A percentile compares a stretch with the other conserved stretches of the same genome.
These are phyloP conservation scores for Dioszegia aurantiaca DNA, from an alignment of 768 basidiomycete species.

Conservation along the genomic window DNA sequence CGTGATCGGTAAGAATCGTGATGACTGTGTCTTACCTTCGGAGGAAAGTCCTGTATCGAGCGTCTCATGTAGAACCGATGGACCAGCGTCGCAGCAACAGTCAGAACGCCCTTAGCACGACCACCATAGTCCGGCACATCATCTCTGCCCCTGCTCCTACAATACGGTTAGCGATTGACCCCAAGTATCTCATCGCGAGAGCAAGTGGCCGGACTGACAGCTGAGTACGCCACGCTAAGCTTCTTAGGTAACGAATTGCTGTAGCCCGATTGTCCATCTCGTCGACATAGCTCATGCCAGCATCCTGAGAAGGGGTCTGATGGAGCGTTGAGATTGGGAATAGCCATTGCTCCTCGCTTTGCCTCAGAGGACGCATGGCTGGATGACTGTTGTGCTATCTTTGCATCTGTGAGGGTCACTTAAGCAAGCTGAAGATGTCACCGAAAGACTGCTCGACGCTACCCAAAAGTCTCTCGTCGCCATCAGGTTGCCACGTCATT, in stretches of 20 bases:
- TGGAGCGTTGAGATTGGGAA: slow-evolving; percentile 31
- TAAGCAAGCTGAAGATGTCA: not conserved
- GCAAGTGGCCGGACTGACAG: no score
- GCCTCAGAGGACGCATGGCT: slow-evolving; percentile 27
- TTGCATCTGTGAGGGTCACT: not conserved
- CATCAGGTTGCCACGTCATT: slow-evolving; percentile 5
- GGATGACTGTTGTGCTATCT: not conserved
- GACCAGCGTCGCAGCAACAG: slow-evolving; percentile 37
- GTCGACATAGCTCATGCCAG: slow-evolving; percentile 22
- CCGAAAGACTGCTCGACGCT: no score
- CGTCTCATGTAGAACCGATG: slow-evolving; percentile 52
- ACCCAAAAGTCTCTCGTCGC: no score
- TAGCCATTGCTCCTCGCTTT: slow-evolving; percentile 46
- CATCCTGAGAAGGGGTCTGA: slow-evolving; percentile 35
- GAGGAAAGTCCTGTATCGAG: slow-evolving; percentile 32
- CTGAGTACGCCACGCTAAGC: slow-evolving; percentile 23
- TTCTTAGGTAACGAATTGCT: slow-evolving; percentile 31
- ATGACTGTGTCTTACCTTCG: not conserved
- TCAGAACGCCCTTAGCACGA: slow-evolving; percentile 26
- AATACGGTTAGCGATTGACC: no score
- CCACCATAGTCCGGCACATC: not conserved
- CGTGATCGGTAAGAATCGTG: not conserved
- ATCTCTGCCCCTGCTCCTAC: not conserved
- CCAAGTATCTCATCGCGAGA: no score
- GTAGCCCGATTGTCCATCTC: slow-evolving; percentile 35